A percentile compares a stretch with the other conserved stretches of the same genome.
phyloP scores from a whole-genome alignment of 495 filamentous ascomycete species.

The Letharia columbiana region DNA sequence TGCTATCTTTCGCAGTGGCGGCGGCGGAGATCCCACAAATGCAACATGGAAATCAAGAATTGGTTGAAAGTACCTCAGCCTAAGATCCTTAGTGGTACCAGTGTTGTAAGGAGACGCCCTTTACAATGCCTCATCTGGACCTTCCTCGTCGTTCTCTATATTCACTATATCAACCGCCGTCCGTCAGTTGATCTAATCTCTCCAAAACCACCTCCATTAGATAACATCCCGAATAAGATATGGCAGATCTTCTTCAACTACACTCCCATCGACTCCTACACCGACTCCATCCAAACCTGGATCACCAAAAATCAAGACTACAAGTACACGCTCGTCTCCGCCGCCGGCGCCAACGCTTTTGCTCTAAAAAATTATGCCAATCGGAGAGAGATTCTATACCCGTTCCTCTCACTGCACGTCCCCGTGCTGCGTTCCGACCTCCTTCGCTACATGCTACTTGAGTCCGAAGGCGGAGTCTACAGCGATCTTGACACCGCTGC shows the following conservation, averaged over 20 bases:
- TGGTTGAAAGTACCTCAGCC: neutral
- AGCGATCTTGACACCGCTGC: constrained; percentile 50
- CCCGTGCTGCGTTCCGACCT: constrained; percentile 46
- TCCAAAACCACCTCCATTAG: neutral
- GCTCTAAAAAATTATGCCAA: constrained; percentile 28
- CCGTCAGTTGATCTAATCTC: neutral
- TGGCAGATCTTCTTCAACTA: constrained; percentile 31
- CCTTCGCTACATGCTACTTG: constrained; percentile 49
- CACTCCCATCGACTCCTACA: constrained; percentile 15
- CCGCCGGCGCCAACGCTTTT: constrained; percentile 24
- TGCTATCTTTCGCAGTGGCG: neutral
- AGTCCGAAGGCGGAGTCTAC: constrained; percentile 48
- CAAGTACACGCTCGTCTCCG: constrained; percentile 29
- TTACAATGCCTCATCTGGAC: neutral
- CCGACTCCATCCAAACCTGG: constrained; percentile 26
- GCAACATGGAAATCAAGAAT: neutral
- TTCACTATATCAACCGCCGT: neutral
- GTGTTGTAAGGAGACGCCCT: neutral
- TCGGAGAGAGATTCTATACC: constrained; percentile 33
- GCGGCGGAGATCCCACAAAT: neutral
- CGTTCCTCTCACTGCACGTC: constrained; percentile 33
- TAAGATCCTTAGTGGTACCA: neutral
- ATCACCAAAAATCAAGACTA: constrained; percentile 23
- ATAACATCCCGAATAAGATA: constrained; percentile 24
- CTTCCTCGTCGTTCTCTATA: neutral